Conservation (phyloP, 805 yeast genomes). For the Ogataea trehalophila region DNA sequence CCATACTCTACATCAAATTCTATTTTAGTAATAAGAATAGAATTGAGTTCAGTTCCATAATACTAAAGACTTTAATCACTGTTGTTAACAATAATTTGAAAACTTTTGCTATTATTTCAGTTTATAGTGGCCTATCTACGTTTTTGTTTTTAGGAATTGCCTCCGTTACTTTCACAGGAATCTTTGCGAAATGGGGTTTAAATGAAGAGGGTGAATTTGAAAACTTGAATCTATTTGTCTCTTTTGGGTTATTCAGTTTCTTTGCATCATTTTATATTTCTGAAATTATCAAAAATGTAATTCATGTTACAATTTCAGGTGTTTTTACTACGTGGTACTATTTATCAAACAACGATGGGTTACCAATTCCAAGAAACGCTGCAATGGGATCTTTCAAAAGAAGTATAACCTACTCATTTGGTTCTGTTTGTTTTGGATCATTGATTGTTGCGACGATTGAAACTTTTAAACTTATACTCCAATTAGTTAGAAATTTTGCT, state of each 20-base stretch:
- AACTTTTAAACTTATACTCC: conserved; percentile 6
- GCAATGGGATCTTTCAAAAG: conserved; percentile 73
- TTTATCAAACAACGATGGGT: conserved; percentile 36
- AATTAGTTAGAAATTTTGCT: conserved; percentile 7
- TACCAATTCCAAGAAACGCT: conserved; percentile 64
- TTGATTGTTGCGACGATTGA: conserved; percentile 72
- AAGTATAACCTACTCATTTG: conserved; percentile 80
- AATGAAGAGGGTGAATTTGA: conserved; percentile 14
- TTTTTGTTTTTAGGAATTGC: background rate
- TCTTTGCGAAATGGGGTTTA: conserved; percentile 34
- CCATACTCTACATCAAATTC: conserved; percentile 13
- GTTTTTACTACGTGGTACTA: conserved; percentile 91
- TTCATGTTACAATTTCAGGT: conserved; percentile 78
- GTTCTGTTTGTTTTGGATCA: conserved; percentile 80
- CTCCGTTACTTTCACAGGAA: conserved; percentile 34
- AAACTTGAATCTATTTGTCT: conserved; percentile 11
- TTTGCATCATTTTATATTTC: conserved; percentile 79
- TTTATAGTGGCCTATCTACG: conserved; percentile 3
- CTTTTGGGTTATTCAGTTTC: conserved; percentile 37
- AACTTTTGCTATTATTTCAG: conserved; percentile 42
- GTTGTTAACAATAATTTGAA: conserved; percentile 70
- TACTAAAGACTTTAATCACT: conserved; percentile 46
- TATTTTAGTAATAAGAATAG: conserved; percentile 19
- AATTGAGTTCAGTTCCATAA: conserved; percentile 24
- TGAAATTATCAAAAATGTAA: conserved; percentile 73